Base-by-base conservation (phyloP, 2,329 filamentous ascomycete species). In the Podosphaera fusca region DNA sequence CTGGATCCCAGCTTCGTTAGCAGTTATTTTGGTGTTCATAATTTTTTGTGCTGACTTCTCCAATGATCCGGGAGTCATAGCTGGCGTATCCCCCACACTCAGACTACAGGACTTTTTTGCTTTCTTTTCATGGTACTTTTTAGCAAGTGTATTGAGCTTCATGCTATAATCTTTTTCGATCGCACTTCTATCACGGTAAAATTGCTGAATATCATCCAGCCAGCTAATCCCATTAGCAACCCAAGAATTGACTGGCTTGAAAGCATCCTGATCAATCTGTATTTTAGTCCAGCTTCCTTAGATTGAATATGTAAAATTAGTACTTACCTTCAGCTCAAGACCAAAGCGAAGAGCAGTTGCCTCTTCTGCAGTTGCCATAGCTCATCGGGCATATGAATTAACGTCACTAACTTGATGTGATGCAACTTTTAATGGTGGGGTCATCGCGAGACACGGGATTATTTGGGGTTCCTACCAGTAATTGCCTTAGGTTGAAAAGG, bases 101-200 rank as follows among this genome's bases (percentile, higher is more conserved):
- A 98, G 70, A 65, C 77, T 83, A 63, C 87, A 84, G 49, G 84
- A 84, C 73, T 92, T 95, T 71, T 83, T 88, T 52, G 86, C 81
- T 75, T 96, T 98, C 75, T 94, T 94, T 66, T 98, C 94, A 67
- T 87, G 92, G 73, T 95, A 96, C 69, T 92, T 95, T 74, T 92
- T 94, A 57, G 90, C 92, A 55, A 98, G 74, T 2, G 81, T 81
- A 63, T 80, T 85, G 61, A 98, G 80, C 71, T 90, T 96, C 61
- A 84, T 78, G 65, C 87, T 85, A 70, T 98, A 96, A 69, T 98
- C 94, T 72, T 95, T 95, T 72, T 98, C 92, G 69, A 98, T 95
- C 40, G 75, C 81, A 67, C 87, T 87, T 58, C 94, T 81, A 71
- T 98, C 92, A 61, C 92, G 86, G 74, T 96, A 98, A 74, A 96